Evolutionary conservation across 768 basidiomycete genomes (phyloP).

Genomic region (Boletus rufocinnamomeus): DNA sequence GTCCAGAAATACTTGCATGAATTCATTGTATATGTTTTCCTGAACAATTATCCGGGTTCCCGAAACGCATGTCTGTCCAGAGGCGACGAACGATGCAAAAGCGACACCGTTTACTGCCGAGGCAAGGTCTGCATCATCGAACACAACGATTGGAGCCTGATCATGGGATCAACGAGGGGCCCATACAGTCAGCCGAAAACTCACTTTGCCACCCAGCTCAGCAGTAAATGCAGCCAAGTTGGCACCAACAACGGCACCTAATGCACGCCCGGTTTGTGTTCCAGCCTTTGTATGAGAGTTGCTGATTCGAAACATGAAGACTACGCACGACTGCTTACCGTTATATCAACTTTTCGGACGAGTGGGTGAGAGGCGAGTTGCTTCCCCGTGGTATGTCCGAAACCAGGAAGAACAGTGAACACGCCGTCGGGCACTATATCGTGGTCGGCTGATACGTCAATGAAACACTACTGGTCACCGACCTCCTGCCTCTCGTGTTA

Average conservation of each 20-base stretch:
- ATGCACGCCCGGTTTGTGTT: constrained; percentile 69
- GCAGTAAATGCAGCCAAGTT: constrained; percentile 80
- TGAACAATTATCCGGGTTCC: constrained; percentile 84
- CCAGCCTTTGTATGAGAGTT: constrained; percentile 55
- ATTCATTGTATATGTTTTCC: constrained; percentile 64
- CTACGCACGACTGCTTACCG: constrained; percentile 46
- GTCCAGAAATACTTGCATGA: constrained; percentile 59
- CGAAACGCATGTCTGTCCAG: constrained; percentile 90
- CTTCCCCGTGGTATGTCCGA: constrained; percentile 62
- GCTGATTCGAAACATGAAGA: background rate
- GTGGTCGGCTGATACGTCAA: background rate
- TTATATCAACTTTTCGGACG: constrained; percentile 82
- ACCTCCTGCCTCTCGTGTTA: constrained; percentile 71
- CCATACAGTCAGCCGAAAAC: constrained; percentile 1
- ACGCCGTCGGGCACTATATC: constrained; percentile 73
- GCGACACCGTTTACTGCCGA: constrained; percentile 82
- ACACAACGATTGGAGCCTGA: constrained; percentile 79
- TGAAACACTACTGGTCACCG: constrained; percentile 16
- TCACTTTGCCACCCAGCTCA: constrained; percentile 83
- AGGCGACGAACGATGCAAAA: constrained; percentile 83
- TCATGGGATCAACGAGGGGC: constrained; percentile 5
- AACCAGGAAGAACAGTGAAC: constrained; percentile 73
- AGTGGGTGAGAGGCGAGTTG: constrained; percentile 64
- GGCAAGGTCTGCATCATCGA: constrained; percentile 71
- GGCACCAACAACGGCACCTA: constrained; percentile 72